phyloP scores from a whole-genome alignment of 768 basidiomycete genomes.

The Lactarius deliciosus region DNA sequence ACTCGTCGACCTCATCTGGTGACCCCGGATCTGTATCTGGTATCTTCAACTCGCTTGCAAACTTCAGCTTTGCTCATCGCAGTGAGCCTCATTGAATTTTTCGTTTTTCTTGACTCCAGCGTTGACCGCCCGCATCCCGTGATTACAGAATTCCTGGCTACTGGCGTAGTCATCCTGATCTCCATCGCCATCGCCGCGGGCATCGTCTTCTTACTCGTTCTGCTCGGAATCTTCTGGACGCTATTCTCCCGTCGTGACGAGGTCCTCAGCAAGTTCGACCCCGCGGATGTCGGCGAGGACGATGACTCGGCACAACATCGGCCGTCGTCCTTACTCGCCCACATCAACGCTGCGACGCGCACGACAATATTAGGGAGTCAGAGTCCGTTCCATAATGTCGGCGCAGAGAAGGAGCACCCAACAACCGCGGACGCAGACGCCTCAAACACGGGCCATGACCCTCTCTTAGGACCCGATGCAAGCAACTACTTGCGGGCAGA shows the following conservation, averaged over 20 bases:
- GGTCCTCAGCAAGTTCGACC: conserved; percentile 61
- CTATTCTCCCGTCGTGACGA: conserved; percentile 83
- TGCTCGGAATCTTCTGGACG: conserved; percentile 87
- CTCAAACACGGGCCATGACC: conserved; percentile 44
- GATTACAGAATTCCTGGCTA: conserved; percentile 75
- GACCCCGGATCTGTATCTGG: conserved; percentile 67
- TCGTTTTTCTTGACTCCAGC: conserved; percentile 15
- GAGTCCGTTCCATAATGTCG: conserved; percentile 40
- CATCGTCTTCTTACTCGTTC: conserved; percentile 81
- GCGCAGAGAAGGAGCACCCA: conserved; percentile 58
- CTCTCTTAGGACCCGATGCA: conserved; percentile 64
- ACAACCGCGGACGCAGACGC: conserved; percentile 38
- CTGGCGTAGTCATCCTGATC: conserved; percentile 92
- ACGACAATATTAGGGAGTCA: conserved; percentile 69
- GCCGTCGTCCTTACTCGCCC: conserved; percentile 84
- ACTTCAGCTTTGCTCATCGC: conserved; percentile 69
- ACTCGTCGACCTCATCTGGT: conserved; percentile 64
- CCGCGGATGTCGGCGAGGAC: conserved; percentile 67
- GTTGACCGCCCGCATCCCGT: conserved; percentile 27
- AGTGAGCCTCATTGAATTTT: conserved; percentile 47
- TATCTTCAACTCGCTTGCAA: conserved; percentile 79
- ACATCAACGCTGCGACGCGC: conserved; percentile 88
- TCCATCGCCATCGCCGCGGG: conserved; percentile 97
- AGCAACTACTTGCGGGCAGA: conserved; percentile 79
- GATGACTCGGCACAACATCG: conserved; percentile 69